These are phyloP conservation scores for Lathyrus tuberosus DNA, from an alignment of 306 rosid genomes.

Conservation along the genomic window DNA sequence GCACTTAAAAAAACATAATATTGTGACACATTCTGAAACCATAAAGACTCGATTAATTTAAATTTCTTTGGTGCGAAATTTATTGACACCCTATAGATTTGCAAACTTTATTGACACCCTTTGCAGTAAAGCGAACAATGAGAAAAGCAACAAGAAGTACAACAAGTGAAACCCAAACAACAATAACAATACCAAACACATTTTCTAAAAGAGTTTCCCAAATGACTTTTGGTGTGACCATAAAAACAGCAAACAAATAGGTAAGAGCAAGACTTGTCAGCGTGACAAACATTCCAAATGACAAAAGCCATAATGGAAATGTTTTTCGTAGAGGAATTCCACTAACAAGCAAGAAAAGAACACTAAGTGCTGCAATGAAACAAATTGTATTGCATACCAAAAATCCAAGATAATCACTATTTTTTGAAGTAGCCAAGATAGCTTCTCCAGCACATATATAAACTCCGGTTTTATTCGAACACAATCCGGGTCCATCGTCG, in stretches of 20 bases:
- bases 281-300: neutral
- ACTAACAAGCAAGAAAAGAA: neutral
- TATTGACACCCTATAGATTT: too few species aligned
- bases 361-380: neutral
- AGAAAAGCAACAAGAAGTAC: neutral
- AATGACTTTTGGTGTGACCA: neutral
- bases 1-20: too few species aligned
- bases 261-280: neutral
- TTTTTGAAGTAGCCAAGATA: neutral
- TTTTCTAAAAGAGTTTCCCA: neutral
- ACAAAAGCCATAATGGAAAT: neutral
- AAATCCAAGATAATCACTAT: neutral
- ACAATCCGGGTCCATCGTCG: too few species aligned
- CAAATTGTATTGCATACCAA: neutral
- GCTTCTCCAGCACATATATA: neutral
- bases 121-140: neutral
- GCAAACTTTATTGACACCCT: neutral
- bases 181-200: neutral
- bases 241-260: neutral
- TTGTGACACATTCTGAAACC: too few species aligned
- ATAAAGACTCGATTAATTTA: too few species aligned
- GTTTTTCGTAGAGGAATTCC: neutral
- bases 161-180: neutral
- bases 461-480: rapidly evolving
- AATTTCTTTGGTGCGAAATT: too few species aligned